Evolutionary conservation across 345 rosid species (phyloP), one percentile per base, ranked within the genome.

Genomic region (Populus tremula): DNA sequence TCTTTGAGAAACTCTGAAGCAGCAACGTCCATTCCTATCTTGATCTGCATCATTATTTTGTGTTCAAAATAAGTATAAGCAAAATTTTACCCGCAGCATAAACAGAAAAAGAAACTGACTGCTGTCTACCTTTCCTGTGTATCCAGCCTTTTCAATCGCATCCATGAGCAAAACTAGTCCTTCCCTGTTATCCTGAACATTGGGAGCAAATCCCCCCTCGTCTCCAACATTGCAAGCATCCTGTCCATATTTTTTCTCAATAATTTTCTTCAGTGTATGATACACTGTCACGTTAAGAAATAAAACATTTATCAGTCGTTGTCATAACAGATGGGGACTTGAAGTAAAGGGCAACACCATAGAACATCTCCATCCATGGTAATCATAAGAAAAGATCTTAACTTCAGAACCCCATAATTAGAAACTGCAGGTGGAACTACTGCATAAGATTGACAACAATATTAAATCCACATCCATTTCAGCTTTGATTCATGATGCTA

Each of bases 141-240:
- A 96, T 77, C 99, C 97, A 7, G 99, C 97, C 81, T 92, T 92
- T 81, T 91, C 98, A 80, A 96, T 93, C n/a, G 98, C 99, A 78
- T 94, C 92, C 61, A 87, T 92, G 67, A 96, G 98, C 88, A 96
- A 87, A 87, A 93, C 95, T 9, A 96, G 81, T 63, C 99, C 99
- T 84, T 96, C 97, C 73, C 98, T 91, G 77, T 96, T 96, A 80
- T 96, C 99, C 90, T 94, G 98, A 68, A 96, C 99, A 82, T 89
- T 96, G 2, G 98, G 98, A 77, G 99, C 99, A 86, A 96, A 96
- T 10, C 97, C 98, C 18, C 99, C 99, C 86, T 96, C 99, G 76
- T 94, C 99, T 70, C 99, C 98, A 16, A 96, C 99, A 85, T 94
- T 96, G 90, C 99, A 96, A 76, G 98, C 99, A 88, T 93, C 98